Base-by-base conservation (phyloP, 2,329 filamentous ascomycete species). In the Fusarium sp. region DNA sequence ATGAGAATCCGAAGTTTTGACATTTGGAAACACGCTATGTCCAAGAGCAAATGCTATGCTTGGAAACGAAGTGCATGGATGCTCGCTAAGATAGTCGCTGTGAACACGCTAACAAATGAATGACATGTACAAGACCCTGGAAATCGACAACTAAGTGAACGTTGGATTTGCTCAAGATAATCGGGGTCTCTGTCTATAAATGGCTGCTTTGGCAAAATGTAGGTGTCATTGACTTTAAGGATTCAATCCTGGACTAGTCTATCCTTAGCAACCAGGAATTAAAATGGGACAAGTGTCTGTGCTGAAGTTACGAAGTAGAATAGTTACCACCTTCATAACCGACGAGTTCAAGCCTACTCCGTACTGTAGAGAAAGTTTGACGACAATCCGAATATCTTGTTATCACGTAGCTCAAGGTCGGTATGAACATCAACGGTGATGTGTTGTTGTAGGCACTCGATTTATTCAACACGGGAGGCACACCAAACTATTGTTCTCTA, bases 1-100 rank as follows among this genome's bases (percentile, higher is more conserved):
- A 89, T 85, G 67, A 89, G 84, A 46, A 89, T 76, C 74, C 79
- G 85, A 61, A 86, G 72, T 19, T 78, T 62, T 12, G 49, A 41
- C 68, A 72, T 72, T 49, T 31, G n/a, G n/a, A 35, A 23, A n/a
- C 25, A 23, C 35, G 23, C 9, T n/a, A 23, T 16, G 37, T 27
- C 23, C 27, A 35, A 16, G 35, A n/a, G 23, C 21, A 12, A 45
- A 25, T 19, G 18, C 16, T 38, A 21, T 38, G 11, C 15, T 12
- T 38, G 4, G n/a, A 37, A 35, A 31, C 12, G 21, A 6, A 25
- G 19, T 33, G 35, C 16, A 60, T 37, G 12, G 44, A 39, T 9
- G 18, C 5, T 51, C 6, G 45, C 14, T 51, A 15, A 33, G 10
- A 12, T 18, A 5, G 10, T 7, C 21, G 35, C 44, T 14, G 33